These are phyloP conservation scores for Chiua sp. DNA, from an alignment of 1,284 basidiomycete genomes.

Conservation along the genomic window DNA sequence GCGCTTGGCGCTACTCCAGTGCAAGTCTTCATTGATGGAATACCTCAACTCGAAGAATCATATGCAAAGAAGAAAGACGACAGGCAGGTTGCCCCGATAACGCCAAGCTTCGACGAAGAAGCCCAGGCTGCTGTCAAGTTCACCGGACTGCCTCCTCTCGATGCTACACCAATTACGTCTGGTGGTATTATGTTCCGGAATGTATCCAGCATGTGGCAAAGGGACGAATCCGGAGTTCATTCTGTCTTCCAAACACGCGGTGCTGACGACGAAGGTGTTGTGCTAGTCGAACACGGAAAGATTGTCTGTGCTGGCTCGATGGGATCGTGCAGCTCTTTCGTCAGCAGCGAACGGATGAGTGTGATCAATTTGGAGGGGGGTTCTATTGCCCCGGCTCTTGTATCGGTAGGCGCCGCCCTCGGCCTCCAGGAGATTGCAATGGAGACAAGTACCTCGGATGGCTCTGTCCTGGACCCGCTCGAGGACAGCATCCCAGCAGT, in stretches of 20 bases:
- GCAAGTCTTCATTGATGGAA: conserved; percentile 75
- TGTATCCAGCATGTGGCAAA: conserved; percentile 37
- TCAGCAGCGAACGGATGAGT: conserved; percentile 12
- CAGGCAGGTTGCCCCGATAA: conserved; percentile 57
- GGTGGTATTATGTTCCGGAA: conserved; percentile 49
- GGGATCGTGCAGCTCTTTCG: conserved; percentile 23
- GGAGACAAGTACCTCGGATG: conserved; percentile 74
- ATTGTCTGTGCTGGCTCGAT: conserved; percentile 36
- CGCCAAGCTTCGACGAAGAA: conserved; percentile 69
- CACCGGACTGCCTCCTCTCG: conserved; percentile 70
- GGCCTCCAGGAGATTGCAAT: conserved; percentile 64
- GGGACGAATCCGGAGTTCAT: conserved; percentile 27
- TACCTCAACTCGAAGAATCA: conserved; percentile 56
- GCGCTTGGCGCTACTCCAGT: conserved; percentile 72
- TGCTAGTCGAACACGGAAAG: conserved; percentile 38
- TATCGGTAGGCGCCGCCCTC: conserved; percentile 63
- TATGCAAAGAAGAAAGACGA: conserved; percentile 50
- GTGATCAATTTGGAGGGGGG: conserved; percentile 47
- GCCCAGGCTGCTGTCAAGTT: conserved; percentile 57
- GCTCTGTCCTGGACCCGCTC: conserved; percentile 59
- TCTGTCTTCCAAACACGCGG: conserved; percentile 18
- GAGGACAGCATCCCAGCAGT: conserved; percentile 48
- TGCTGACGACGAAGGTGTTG: conserved; percentile 26
- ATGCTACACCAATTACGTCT: conserved; percentile 33
- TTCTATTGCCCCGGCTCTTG: conserved; percentile 55